Percentiles rank a stretch among this genome's conserved stretches.
Conservation (phyloP, 306 rosid species). For the Sicyos edulis region DNA sequence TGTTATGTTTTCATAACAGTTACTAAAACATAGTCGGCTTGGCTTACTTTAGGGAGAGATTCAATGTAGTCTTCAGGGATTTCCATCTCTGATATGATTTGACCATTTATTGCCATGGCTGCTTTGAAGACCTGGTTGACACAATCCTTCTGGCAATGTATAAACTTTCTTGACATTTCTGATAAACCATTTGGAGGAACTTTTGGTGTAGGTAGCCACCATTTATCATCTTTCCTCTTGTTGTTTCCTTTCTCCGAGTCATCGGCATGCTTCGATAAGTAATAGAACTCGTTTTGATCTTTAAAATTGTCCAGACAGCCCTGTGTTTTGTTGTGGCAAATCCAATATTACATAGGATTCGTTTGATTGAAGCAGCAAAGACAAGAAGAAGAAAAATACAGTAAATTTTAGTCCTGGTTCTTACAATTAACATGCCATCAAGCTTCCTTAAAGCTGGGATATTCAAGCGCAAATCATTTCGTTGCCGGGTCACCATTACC, state of each 20-base stretch:
- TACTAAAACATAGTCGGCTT: neutral
- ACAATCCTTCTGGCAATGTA: constrained; percentile 37
- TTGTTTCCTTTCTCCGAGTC: constrained; percentile 43
- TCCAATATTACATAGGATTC: neutral
- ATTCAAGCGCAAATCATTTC: constrained; percentile 88
- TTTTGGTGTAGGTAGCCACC: constrained; percentile 93
- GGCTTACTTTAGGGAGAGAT: constrained; percentile 42
- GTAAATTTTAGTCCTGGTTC: constrained; percentile 18
- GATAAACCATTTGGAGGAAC: constrained; percentile 80
- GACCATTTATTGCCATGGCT: constrained; percentile 98
- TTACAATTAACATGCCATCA: constrained; percentile 83
- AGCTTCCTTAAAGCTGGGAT: constrained; percentile 89
- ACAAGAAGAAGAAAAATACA: neutral
- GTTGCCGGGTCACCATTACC: constrained; percentile 89
- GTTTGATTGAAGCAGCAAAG: neutral
- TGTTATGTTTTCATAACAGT: no score
- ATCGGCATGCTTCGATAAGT: constrained; percentile 58
- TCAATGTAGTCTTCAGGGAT: constrained; percentile 68
- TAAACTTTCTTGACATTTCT: constrained; percentile 62
- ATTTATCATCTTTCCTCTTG: constrained; percentile 63
- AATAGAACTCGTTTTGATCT: constrained; percentile 67
- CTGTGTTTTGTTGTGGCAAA: constrained; percentile 33
- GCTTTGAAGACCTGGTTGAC: constrained; percentile 98
- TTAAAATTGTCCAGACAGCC: constrained; percentile 80
- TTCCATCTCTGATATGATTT: constrained; percentile 81